Base-by-base conservation (phyloP, 768 basidiomycete species). In the Candolleomyces efflorescens region DNA sequence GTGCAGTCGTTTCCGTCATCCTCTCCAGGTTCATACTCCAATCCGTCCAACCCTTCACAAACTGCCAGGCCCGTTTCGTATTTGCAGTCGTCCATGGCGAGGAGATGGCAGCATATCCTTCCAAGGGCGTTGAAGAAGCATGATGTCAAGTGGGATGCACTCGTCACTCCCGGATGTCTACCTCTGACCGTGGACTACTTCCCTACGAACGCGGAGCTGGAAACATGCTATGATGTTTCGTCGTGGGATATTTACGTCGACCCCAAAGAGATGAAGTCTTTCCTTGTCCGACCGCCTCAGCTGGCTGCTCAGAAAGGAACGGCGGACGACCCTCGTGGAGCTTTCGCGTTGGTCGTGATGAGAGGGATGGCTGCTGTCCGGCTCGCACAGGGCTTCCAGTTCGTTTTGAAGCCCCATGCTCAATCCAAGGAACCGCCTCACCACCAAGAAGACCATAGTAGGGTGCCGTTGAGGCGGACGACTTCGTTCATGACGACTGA, bases 331-430 rank as follows among this genome's bases (percentile, higher is more conserved):
- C 65, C 81, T 39, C 81, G 88, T 5, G 79, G 82, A 22, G 84
- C 82, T 4, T 91, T 88, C 87, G 91, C 89, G 0, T 70, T 90
- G 22, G 82, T 79, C 2, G 87, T 92, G 17, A 92, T 98, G 90
- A 84, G 89, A 24, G 93, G 91, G 36, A 95, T 98, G 90, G 92
- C 92, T 1, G 93, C 91, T 3, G 87, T 97, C 46, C 81, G 96
- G 22, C 80, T 98, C 12, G 86, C 90, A 12, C 94, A 98, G 70
- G 95, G 95, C 20, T 98, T 98, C 71, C 96, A 98, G 68, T 92
- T 98, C 64, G 84, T 97, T 20, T 74, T 94, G 17, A 78, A 79
- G 22, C 78, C 82, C 18, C 13, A 15, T 13, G 12, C 32, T 11
- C 32, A 32, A 32, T 32, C 32, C 32, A 32, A 32, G 32, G 32